Conservation (phyloP, 2,329 filamentous ascomycete species). For the Arthroderma sp. region DNA sequence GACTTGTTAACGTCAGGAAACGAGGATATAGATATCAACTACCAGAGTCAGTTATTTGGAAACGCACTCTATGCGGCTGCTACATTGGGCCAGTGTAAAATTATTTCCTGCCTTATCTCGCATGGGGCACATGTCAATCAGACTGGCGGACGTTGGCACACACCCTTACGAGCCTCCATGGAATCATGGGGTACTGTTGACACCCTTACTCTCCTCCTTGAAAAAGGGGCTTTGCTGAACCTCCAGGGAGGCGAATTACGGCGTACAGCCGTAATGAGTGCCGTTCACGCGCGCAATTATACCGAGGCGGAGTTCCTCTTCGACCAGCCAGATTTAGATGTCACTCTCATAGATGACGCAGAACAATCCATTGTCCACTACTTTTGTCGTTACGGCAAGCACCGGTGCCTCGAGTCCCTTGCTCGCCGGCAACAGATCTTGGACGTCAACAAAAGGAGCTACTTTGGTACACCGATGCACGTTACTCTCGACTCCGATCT, state of each 20-base stretch:
- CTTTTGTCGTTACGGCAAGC: neutral
- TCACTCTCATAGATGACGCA: neutral
- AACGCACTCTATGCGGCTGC: neutral
- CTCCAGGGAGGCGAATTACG: neutral
- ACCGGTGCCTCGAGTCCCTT: too few species aligned
- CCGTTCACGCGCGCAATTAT: too few species aligned
- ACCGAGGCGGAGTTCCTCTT: too few species aligned
- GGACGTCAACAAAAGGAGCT: too few species aligned
- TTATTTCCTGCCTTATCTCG: neutral
- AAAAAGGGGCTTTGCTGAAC: neutral
- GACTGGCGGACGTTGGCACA: neutral
- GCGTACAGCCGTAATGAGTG: neutral
- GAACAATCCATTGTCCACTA: neutral
- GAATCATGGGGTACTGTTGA: neutral
- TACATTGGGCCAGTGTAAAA: neutral
- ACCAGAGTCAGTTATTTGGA: neutral
- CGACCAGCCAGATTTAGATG: neutral
- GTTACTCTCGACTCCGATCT: too few species aligned
- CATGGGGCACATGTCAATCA: neutral
- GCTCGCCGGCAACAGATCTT: too few species aligned
- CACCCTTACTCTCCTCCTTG: neutral
- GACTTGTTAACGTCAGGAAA: neutral
- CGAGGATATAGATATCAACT: neutral
- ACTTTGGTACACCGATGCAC: too few species aligned
- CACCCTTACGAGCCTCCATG: neutral